Evolutionary conservation across 1,284 basidiomycete species (phyloP), one percentile per base, ranked within the genome.

Genomic region (Fomitopsis betulina): DNA sequence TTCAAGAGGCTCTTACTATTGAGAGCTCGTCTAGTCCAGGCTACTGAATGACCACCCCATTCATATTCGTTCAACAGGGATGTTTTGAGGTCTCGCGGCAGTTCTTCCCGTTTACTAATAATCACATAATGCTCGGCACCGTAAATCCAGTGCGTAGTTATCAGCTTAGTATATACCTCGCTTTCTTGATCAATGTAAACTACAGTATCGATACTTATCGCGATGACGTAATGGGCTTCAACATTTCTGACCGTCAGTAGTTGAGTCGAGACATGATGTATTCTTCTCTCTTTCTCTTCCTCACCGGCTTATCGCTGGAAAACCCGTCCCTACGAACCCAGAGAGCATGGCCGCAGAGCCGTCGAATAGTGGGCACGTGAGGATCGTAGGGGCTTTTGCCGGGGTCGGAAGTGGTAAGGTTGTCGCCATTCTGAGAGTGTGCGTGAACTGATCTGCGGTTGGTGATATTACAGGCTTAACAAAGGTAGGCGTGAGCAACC

Each of bases 351-450:
- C 56, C n/a, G 49, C 58, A 19, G 60, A 60, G 5, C 42, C 21
- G 37, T 40, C 39, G 7, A 57, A 60, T 2, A 67, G 67, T 58
- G 68, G 70, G 38, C 77, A 80, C 55, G 62, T 86, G 50, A 75
- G 84, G 59, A 67, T 85, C 42, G 80, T 80, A 30, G 85, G 85
- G 17, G 81, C 80, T n/a, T 63, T 85, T 47, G 84, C 84, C 35
- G 85, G 85, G 42, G 75, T 85, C 50, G 84, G 84, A 30, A 86
- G 84, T 62, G 85, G 85, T 84, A 62, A 65, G 79, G 19, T 43
- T 35, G 30, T 55, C 19, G 25, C 25, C 9, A 38, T 47, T 38
- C 27, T 33, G n/a, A 17, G 7, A 35, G 32, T 2, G 32, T n/a
- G 3, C n/a, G 32, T n/a, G 32, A 19, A 21, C 19, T 42, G 19